Conservation (phyloP, 768 basidiomycete genomes). For the Lactifluus subvellereus region DNA sequence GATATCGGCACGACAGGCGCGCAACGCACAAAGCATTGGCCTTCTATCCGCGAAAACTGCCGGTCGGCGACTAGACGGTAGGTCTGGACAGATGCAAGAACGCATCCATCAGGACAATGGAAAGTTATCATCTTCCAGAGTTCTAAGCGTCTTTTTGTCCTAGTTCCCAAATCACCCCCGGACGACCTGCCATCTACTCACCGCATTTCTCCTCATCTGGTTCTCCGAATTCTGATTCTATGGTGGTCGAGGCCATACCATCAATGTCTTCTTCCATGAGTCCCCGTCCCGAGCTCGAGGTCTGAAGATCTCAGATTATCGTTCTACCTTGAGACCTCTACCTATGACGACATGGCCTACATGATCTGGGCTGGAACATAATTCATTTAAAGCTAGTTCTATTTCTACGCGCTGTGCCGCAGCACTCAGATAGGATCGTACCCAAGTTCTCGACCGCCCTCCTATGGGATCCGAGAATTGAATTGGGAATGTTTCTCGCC, state of each 20-base stretch:
- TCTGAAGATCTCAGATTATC: not conserved
- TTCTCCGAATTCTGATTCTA: not conserved
- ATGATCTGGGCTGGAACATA: no score
- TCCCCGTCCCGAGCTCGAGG: not conserved
- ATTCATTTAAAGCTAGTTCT: not conserved
- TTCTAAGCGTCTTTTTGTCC: not conserved
- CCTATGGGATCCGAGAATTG: not conserved
- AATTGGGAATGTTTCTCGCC: not conserved
- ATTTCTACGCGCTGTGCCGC: not conserved
- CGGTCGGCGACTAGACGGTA: not conserved
- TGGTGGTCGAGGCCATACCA: not conserved
- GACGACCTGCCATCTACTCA: not conserved
- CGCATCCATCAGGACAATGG: not conserved
- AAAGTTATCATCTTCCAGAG: not conserved
- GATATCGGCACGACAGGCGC: not conserved
- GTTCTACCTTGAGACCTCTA: not conserved
- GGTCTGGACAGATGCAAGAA: no score
- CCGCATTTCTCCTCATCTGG: not conserved
- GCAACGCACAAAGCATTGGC: not conserved
- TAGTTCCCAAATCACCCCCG: not conserved
- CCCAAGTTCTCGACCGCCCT: not conserved
- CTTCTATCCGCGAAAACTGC: not conserved
- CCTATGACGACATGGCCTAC: not conserved
- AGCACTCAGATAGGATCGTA: not conserved
- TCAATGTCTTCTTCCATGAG: no score